Evolutionary conservation across 441 rosid genomes (phyloP).

Genomic region (Corymbia citriodora): DNA sequence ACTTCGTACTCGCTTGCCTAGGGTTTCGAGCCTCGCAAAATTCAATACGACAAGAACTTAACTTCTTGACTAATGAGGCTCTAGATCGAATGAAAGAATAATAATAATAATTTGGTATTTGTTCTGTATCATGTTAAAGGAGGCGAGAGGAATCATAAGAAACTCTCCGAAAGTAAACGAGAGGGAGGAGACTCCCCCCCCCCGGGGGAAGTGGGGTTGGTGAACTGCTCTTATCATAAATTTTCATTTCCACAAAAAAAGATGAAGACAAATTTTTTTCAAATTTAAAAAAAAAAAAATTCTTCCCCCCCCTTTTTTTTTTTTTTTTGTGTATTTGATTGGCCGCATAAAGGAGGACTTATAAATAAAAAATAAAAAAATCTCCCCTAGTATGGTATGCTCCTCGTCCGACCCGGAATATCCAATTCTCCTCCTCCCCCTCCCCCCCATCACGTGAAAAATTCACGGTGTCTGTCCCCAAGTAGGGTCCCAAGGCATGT

Average conservation of each 20-base stretch:
- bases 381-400: not conserved
- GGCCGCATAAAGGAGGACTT: not conserved
- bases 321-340: not conserved
- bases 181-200: not conserved
- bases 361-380: not conserved
- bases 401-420: not conserved
- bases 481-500: not conserved
- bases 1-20: not conserved
- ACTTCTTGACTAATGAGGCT: not conserved
- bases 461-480: not conserved
- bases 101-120: not conserved
- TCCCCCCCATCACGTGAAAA: not conserved
- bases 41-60: not conserved
- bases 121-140: not conserved
- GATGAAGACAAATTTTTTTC: not conserved
- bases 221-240: not conserved
- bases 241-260: not conserved
- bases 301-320: not conserved
- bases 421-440: not conserved
- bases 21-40: not conserved
- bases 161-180: not conserved
- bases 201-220: not conserved
- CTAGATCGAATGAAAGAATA: not conserved
- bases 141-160: not conserved
- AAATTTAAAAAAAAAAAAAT: too few relatives aligned